These are phyloP conservation scores for Moesziomyces sp. DNA, from an alignment of 1,284 basidiomycete genomes.

Conservation along the genomic window DNA sequence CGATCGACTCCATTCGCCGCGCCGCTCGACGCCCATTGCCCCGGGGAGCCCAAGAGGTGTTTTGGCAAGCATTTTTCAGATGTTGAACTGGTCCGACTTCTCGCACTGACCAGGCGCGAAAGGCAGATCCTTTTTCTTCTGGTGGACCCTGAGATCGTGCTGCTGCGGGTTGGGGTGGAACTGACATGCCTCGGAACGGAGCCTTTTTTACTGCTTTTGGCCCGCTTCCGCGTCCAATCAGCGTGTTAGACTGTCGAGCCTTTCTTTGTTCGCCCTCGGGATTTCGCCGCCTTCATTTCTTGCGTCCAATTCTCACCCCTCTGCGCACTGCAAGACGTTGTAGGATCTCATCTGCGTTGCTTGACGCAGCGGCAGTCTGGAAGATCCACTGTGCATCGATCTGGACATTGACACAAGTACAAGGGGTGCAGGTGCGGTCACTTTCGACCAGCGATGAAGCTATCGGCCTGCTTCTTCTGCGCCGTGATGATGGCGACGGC, in stretches of 20 bases:
- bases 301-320: too few relatives aligned
- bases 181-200: not conserved
- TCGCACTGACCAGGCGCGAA: not conserved
- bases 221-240: not conserved
- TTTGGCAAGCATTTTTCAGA: too few relatives aligned
- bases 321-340: too few relatives aligned
- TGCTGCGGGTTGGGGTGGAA: not conserved
- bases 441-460: constrained; percentile 5
- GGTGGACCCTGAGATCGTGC: constrained; percentile 5
- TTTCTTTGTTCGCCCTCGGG: too few relatives aligned
- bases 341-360: too few relatives aligned
- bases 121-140: constrained; percentile 2
- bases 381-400: too few relatives aligned
- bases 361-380: too few relatives aligned
- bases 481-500: constrained; percentile 27
- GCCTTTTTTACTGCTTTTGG: not conserved
- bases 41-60: too few relatives aligned
- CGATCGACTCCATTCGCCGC: constrained; percentile 18
- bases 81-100: too few relatives aligned
- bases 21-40: not conserved
- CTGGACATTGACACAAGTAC: not conserved
- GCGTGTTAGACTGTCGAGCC: too few relatives aligned
- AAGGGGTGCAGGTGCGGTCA: not conserved
- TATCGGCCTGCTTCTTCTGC: constrained; percentile 21
- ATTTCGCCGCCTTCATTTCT: too few relatives aligned